phyloP scores from a whole-genome alignment of 192 early-diverging fungal species.

The Rhizophagus prolifer region DNA sequence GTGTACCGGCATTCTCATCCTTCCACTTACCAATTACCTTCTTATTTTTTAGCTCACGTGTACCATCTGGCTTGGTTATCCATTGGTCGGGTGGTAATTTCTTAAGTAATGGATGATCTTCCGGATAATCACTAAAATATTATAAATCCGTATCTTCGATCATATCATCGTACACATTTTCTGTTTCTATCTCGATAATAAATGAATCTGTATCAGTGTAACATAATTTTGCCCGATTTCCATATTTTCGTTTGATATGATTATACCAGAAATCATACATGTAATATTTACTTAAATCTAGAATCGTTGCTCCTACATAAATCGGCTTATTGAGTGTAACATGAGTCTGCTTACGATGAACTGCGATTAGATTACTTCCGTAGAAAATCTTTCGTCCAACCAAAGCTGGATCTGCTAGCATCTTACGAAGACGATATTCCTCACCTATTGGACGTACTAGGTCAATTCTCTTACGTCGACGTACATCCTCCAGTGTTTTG shows the following conservation, averaged over 20 bases:
- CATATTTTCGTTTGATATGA: neutral
- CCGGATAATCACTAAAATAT: constrained; percentile 1
- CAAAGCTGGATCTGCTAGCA: neutral
- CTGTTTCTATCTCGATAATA: neutral
- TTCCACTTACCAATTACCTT: neutral
- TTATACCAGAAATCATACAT: constrained; percentile 6
- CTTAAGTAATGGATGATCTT: neutral
- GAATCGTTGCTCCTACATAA: no score
- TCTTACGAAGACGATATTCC: neutral
- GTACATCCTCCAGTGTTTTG: constrained; percentile 22
- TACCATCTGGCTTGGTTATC: no score
- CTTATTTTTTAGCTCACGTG: neutral
- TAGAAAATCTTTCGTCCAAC: constrained; percentile 1
- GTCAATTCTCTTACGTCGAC: constrained; percentile 3
- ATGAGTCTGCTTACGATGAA: neutral
- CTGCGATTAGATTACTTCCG: constrained; percentile 5
- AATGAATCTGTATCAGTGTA: constrained; percentile 14
- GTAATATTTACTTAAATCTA: no score
- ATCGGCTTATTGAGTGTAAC: no score
- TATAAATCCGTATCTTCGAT: neutral
- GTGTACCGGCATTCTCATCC: no score
- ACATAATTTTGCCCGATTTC: neutral
- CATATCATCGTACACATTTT: constrained; percentile 8
- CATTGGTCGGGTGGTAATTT: no score
- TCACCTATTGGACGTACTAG: neutral